Percentiles rank a stretch among this genome's conserved stretches.
Conservation (phyloP, 2,329 filamentous ascomycete species). For the Thermoascus crustaceus region DNA sequence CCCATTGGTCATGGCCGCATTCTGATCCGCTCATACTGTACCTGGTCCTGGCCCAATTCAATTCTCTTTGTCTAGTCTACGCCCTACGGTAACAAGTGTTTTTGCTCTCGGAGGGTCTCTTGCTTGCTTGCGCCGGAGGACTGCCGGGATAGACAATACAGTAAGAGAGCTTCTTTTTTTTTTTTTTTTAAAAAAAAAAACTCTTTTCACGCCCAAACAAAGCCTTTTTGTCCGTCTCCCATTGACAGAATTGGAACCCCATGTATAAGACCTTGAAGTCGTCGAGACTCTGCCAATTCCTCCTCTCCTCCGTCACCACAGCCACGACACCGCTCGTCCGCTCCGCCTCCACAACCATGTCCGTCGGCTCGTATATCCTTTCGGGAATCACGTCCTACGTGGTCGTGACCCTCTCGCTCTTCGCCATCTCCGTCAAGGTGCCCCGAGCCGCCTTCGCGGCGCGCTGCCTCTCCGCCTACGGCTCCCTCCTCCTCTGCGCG, state of each 20-base stretch:
- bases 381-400: constrained; percentile 58
- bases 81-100: no score
- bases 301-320: not conserved
- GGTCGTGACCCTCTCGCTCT: constrained; percentile 46
- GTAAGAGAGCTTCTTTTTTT: no score
- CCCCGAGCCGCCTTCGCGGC: constrained; percentile 39
- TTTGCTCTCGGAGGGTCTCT: no score
- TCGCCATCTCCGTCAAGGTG: constrained; percentile 35
- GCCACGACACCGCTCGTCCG: not conserved
- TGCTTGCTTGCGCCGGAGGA: no score
- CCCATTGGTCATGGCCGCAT: constrained; percentile 5
- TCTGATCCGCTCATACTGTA: no score
- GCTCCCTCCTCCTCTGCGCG: constrained; percentile 43
- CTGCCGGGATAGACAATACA: no score
- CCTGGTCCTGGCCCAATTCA: no score
- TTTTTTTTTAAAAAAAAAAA: no score
- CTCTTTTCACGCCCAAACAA: no score
- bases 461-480: constrained; percentile 40
- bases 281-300: constrained; percentile 17
- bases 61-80: no score
- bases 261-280: constrained; percentile 3
- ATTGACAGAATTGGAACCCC: constrained; percentile 5
- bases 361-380: constrained; percentile 52
- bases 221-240: no score
- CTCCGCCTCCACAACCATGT: constrained; percentile 48